Base-by-base conservation (phyloP, 768 basidiomycete genomes). In the Hygrophorus pudorinus region DNA sequence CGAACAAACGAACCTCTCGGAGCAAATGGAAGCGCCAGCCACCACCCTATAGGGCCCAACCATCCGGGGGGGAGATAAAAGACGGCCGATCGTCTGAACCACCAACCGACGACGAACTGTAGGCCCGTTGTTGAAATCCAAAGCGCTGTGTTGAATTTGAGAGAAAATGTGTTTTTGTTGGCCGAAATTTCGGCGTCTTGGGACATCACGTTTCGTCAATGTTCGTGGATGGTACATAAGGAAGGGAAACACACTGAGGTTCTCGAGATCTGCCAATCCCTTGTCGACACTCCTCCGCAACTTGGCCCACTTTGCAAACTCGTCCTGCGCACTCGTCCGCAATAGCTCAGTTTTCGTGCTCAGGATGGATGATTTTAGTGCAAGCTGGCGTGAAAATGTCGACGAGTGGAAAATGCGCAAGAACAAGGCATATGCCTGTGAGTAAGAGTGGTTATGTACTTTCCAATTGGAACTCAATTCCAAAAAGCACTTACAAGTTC, bases 291-390 rank as follows among this genome's bases (percentile, higher is more conserved):
- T 88, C 52, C 96, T 66, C 54, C 86, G 68, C 57, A 98, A 65
- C 66, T 91, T 92, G 38, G 94, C 94, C 94, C 96, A 98, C 65
- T 91, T 97, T 14, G 92, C 89, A 59, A 99, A 99, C 57, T 98
- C 88, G 57, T 97, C 93, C 59, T 98, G 96, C 13, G 91, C 86
- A 54, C 87, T 91, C 28, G 92, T 98, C 58, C 80, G 79, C 50
- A 84, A 61, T 2, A 98, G 78, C 58, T 97, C 90, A 18, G 84
- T 72, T 64, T 93, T 93, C 30, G 79, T 82, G 21, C 65, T 60
- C 35, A 97, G 70, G 24, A 97, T 76, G 44, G 92, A 81, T 6
- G 74, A 65, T 63, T 94, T 91, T 53, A 97, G 79, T 48, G 70
- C 63, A 17, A 73, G 70, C 56, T 93, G 87, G 47, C 74, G 68